Base-by-base conservation (phyloP, 345 rosid genomes). In the Gossypium bickii region DNA sequence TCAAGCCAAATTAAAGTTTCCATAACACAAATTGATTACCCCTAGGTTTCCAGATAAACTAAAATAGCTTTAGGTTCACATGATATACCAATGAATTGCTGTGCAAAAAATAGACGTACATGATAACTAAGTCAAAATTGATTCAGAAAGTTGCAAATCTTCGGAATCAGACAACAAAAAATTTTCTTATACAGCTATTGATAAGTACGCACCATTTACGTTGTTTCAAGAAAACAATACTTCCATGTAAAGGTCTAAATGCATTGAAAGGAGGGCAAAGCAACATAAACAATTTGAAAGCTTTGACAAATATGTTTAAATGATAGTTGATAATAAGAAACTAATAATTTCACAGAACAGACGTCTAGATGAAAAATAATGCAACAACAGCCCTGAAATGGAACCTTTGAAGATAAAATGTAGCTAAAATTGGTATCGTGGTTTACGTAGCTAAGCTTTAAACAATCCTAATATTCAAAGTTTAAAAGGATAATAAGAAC, bases 221-320 rank as follows among this genome's bases (percentile, higher is more conserved):
- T 25, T 29, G 60, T 69, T 24, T 51, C 24, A 51, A 69, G 24
- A 69, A 43, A 49, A 69, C 29, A 69, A 51, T 69, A 15, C 24
- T 49, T 51, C 60, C 59, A 69, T 49, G 20, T 18, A 69, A 67
- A 67, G 34, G n/a, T 67, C 44, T 11, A 65, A 41, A 65, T 43
- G 70, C 49, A 18, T 18, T 18, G 27, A 65, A 18, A 65, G 27
- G 9, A 4, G 25, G 49, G 3, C 10, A 61, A 64, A 3, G 25
- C 15, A n/a, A 64, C 41, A 34, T 12, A 20, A 34, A 38, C 15
- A 38, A 5, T 10, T 41, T 11, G 8, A 18, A 20, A 44, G 6
- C 22, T 20, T 66, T 41, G 48, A n/a, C 4, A 66, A 20, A 44
- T 66, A 44, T 7, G 2, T 44, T 43, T 44, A 66, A 8, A 43